Evolutionary conservation across 2,329 filamentous ascomycete species (phyloP), one percentile per base, ranked within the genome.

Genomic region (Cadophora luteo-olivacea): DNA sequence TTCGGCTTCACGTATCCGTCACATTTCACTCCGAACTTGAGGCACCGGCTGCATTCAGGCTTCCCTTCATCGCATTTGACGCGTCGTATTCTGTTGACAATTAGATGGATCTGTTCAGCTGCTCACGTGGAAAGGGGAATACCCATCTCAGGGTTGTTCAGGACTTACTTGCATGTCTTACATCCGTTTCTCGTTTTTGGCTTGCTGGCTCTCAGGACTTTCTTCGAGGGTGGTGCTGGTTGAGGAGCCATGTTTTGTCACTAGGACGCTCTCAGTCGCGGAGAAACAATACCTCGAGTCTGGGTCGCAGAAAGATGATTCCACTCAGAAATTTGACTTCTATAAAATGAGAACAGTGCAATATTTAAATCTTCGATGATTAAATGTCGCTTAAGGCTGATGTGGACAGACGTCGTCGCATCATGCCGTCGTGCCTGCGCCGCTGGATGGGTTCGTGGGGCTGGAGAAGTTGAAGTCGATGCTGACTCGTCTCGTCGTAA

Each of bases 11-110:
- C 33, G 38, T 66, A 66, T n/a, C 65, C 65, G 41, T 66, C 65
- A 38, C 65, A 66, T 45, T 48, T 29, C 11, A 61, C 45, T 3
- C 58, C 58, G 8, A 61, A 61, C 32, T 57, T 66, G 9, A 14
- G 0, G 25, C 65, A 66, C 11, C 65, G 57, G 6, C 6, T 52
- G 49, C 65, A 66, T 32, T 19, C 79, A 6, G 87, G 87, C 51
- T 87, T 85, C 72, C 77, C 80, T 77, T 90, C 88, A 75, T 89
- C 88, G 75, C 88, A 90, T 76, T 90, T 90, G 71, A 90, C 88
- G 63, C 85, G 83, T 71, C 87, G 81, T 71, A 45, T 55, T 32
- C 61, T 64, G 11, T 1, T 14, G 19, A 16, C 16, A 12, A 41
- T 55, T 14, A 38, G 24, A 2, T n/a, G 5, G 12, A 6, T 12